phyloP scores from a whole-genome alignment of 2,329 filamentous ascomycete species.

The Phaeosphaeriaceae sp. region DNA sequence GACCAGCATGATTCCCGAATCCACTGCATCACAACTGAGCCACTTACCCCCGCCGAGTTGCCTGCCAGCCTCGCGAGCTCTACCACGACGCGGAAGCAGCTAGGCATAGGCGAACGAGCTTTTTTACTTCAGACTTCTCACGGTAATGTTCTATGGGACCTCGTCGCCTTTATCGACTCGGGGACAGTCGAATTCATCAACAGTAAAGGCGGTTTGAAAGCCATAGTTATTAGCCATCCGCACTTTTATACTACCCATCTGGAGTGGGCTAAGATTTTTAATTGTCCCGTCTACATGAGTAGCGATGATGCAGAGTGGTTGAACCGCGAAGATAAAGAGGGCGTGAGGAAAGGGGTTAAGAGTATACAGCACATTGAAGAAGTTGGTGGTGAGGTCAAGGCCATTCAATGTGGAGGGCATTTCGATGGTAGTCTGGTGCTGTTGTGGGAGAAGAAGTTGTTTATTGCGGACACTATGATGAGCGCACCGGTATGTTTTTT shows the following conservation, averaged over 20 bases:
- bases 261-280: constrained; percentile 73
- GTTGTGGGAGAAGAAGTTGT: constrained; percentile 62
- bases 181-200: constrained; percentile 66
- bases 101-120: constrained; percentile 78
- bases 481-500: constrained; percentile 63
- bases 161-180: constrained; percentile 71
- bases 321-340: constrained; percentile 53
- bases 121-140: constrained; percentile 68
- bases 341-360: constrained; percentile 55
- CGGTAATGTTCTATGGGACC: constrained; percentile 83
- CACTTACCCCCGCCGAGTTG: constrained; percentile 24
- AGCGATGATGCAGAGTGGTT: constrained; percentile 71
- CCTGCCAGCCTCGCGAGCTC: constrained; percentile 46
- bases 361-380: constrained; percentile 49
- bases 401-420: constrained; percentile 77
- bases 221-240: constrained; percentile 78
- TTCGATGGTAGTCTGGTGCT: constrained; percentile 77
- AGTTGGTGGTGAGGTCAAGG: constrained; percentile 55
- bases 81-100: constrained; percentile 48
- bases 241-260: constrained; percentile 82
- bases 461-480: constrained; percentile 79
- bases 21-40: constrained; percentile 53
- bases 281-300: constrained; percentile 72
- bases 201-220: constrained; percentile 68
- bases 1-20: constrained; percentile 54